Base-by-base conservation (phyloP, 208 protist genomes). In the Crithidia expoeki region DNA sequence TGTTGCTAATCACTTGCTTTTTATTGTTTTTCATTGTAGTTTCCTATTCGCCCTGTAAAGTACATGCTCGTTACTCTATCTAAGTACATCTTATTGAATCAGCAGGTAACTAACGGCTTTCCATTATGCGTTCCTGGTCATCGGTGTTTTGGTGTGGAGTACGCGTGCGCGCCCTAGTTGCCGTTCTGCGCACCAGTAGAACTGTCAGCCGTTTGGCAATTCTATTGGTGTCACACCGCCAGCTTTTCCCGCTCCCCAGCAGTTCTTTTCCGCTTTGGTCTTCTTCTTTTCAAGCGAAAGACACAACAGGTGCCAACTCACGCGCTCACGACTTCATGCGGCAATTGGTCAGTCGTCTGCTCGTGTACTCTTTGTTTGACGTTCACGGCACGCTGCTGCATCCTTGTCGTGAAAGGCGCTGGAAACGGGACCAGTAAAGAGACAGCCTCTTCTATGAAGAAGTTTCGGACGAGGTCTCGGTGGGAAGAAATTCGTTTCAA, bases 321-420 rank as follows among this genome's bases (percentile, higher is more conserved):
- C 55, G 36, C 33, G 33, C 19, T 40, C 19, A 30, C 19, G 3
- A 16, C 2, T 25, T 36, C 28, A 68, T 60, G 36, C 51, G n/a
- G 2, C 11, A 36, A 11, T 10, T n/a, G 36, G 60, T 40, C 9
- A 9, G 14, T 40, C 70, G 57, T n/a, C 64, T 81, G 28, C 66
- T 72, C 2, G 68, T 88, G 9, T 73, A 83, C 51, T 7, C 88
- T 32, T 38, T 92, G 51, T 42, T 92, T 7, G 83, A 88, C 73
- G 88, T 92, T 65, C 83, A 88, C 56, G 57, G 76, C 59, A 88
- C 86, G 21, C 70, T 92, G 21, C 64, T 84, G 36, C 51, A 68
- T 33, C 44, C 62, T 12, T 49, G 62, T 33, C 38, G 40, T 27
- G 30, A 16, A 17, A 1, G 11, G 0, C 21, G 16, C 21, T 58